Evolutionary conservation across 225 moss, liverwort and hornwort genomes (phyloP).

Genomic region (Rhytidiadelphus loreus): DNA sequence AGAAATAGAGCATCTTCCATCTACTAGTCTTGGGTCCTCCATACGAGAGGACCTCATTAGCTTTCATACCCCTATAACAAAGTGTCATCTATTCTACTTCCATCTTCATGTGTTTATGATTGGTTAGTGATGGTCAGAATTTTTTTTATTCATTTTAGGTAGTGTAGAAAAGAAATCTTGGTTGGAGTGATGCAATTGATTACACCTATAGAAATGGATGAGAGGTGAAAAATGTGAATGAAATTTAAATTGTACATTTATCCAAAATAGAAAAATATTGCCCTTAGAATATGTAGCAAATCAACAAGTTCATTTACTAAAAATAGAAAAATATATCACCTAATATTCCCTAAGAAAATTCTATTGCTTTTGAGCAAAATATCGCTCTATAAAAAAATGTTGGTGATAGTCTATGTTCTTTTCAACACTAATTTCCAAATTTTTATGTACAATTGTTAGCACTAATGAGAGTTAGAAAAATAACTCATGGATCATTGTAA

Average conservation of each 20-base stretch:
- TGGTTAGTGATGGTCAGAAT: neutral
- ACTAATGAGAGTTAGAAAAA: no score
- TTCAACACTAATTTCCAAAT: no score
- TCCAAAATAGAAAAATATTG: neutral
- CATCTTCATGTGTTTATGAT: neutral
- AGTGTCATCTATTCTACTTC: neutral
- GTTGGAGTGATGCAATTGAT: neutral
- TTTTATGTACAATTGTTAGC: no score
- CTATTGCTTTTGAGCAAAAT: no score
- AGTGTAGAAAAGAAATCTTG: neutral
- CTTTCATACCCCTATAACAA: neutral
- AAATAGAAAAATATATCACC: no score
- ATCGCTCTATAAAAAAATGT: no score
- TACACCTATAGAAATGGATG: neutral
- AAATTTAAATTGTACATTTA: neutral
- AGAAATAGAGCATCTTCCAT: neutral
- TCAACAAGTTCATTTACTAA: fast-evolving
- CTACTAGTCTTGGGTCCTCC: neutral
- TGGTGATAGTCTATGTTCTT: no score
- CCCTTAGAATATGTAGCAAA: neutral
- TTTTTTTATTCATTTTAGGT: neutral
- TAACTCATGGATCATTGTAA: no score
- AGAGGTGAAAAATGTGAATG: neutral
- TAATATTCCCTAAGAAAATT: no score
- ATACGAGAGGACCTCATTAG: neutral